A percentile compares a stretch with the other conserved stretches of the same genome.
Conservation (phyloP, 192 early-diverging fungal genomes). For the Powellomyces hirtus region DNA sequence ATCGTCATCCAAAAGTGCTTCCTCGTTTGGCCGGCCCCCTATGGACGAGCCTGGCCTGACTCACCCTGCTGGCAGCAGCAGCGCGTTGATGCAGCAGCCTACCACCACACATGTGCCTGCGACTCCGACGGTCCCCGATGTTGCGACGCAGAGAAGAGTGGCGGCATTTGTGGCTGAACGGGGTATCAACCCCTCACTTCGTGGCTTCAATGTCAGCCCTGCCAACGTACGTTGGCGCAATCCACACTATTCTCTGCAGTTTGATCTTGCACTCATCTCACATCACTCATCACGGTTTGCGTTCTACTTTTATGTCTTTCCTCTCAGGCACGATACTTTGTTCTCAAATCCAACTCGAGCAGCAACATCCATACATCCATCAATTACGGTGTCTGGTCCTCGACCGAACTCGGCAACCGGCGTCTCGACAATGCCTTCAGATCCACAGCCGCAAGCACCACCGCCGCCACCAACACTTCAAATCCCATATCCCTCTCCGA, state of each 20-base stretch:
- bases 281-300: no score
- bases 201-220: conserved; percentile 8
- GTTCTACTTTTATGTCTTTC: neutral
- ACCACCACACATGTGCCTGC: no score
- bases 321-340: conserved; percentile 50
- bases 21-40: no score
- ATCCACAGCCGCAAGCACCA: neutral
- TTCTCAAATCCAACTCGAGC: conserved; percentile 57
- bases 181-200: conserved; percentile 15
- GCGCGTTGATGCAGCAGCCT: no score
- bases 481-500: neutral
- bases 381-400: conserved; percentile 53
- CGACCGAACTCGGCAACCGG: conserved; percentile 57
- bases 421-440: conserved; percentile 49
- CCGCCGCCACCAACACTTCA: neutral
- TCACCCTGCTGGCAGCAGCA: no score
- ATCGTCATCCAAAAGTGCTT: neutral
- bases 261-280: no score
- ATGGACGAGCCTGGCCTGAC: no score
- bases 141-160: neutral
- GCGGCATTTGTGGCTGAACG: conserved; percentile 12
- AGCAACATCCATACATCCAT: conserved; percentile 49
- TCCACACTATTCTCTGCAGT: neutral
- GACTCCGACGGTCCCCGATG: neutral
- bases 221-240: conserved; percentile 16